These are phyloP conservation scores for Tylopilus vinaceipallidus DNA, from an alignment of 768 basidiomycete species.

Conservation along the genomic window DNA sequence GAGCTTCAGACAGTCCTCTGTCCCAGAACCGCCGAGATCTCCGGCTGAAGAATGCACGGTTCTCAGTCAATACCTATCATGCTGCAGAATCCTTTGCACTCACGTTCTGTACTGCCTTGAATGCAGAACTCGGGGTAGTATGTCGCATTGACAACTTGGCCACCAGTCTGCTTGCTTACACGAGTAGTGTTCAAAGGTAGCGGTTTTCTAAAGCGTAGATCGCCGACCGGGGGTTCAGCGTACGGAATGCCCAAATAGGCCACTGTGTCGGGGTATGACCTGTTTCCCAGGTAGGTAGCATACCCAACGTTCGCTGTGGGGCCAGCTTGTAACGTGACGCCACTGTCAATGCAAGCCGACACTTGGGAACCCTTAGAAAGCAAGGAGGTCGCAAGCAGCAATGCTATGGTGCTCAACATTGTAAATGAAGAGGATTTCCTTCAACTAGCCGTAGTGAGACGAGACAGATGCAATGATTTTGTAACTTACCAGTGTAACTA, in stretches of 20 bases:
- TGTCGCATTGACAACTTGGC: slow-evolving; percentile 48
- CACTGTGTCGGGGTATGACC: slow-evolving; percentile 48
- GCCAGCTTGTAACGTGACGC: not conserved
- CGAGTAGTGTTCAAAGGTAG: slow-evolving; percentile 49
- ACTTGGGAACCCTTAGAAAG: not conserved
- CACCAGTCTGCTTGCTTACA: slow-evolving; percentile 34
- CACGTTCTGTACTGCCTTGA: slow-evolving; percentile 53
- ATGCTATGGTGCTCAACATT: not conserved
- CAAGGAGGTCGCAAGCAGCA: slow-evolving; percentile 26
- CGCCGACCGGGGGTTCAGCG: slow-evolving; percentile 42
- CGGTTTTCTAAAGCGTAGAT: slow-evolving; percentile 46
- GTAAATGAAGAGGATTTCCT: not conserved
- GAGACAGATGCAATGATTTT: no score
- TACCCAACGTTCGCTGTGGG: slow-evolving; percentile 56
- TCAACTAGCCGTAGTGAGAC: not conserved
- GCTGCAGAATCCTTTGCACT: slow-evolving; percentile 1
- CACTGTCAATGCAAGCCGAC: slow-evolving; percentile 2
- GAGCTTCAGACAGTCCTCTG: slow-evolving; percentile 67
- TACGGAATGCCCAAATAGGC: slow-evolving; percentile 52
- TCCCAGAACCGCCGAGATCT: slow-evolving; percentile 61
- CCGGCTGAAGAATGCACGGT: slow-evolving; percentile 33
- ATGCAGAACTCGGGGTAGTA: slow-evolving; percentile 57
- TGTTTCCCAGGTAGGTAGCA: slow-evolving; percentile 54
- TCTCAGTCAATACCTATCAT: not conserved
- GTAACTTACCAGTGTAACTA: no score